A percentile compares a stretch with the other conserved stretches of the same genome.
These are phyloP conservation scores for Terfezia boudieri DNA, from an alignment of 495 filamentous ascomycete species.

Conservation along the genomic window DNA sequence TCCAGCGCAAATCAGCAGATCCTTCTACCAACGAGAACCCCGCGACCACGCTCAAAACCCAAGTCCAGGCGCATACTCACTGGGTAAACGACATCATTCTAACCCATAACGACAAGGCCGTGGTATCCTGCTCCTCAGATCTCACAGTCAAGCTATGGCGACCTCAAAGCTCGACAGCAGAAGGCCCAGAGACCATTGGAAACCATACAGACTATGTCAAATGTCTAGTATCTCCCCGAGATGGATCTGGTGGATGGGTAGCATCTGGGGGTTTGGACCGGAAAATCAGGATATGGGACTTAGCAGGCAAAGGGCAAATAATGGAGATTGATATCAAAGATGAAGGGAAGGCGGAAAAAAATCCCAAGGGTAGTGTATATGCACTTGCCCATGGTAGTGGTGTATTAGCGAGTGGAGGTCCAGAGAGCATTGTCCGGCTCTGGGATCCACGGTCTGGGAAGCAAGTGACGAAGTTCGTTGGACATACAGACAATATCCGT, in stretches of 20 bases:
- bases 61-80: conserved; percentile 94
- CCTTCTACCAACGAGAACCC: conserved; percentile 13
- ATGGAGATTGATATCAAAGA: conserved; percentile 61
- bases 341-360: conserved; percentile 39
- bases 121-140: conserved; percentile 90
- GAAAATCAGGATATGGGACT: conserved; percentile 79
- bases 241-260: conserved; percentile 54
- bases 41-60: conserved; percentile 53
- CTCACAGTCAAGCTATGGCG: conserved; percentile 88
- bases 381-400: conserved; percentile 39
- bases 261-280: conserved; percentile 90
- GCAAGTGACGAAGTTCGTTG: conserved; percentile 83
- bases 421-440: conserved; percentile 75
- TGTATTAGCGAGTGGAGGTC: conserved; percentile 77
- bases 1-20: conserved; percentile 19
- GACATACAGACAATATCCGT: conserved; percentile 91
- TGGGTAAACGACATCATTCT: conserved; percentile 97
- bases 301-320: conserved; percentile 64
- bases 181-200: conserved; percentile 60
- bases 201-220: conserved; percentile 94
- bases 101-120: conserved; percentile 53
- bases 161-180: conserved; percentile 46
- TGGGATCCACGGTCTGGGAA: conserved; percentile 87
- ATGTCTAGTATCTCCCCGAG: conserved; percentile 55
- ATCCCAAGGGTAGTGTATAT: conserved; percentile 86